Evolutionary conservation across 352 stramenopile genomes (phyloP), one percentile per base, ranked within the genome.

Genomic region (Blastocystis sp.): DNA sequence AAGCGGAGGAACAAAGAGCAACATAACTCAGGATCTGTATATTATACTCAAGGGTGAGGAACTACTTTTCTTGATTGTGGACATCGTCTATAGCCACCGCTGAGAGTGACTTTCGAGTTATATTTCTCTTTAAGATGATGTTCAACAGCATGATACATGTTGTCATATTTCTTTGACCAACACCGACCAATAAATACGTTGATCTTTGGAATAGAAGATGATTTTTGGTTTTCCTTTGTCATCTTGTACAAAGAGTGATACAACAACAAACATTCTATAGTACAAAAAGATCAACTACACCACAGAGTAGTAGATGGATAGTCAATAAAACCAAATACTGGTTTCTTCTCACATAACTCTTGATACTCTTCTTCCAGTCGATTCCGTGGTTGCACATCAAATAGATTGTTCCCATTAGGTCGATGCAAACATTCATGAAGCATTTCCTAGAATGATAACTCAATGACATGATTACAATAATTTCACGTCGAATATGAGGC

Each of bases 181-280:
- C 73, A 84, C 13, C 56, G 44, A 35, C 73, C 73, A 24, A 84
- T 56, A 27, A 84, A 64, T 11, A 84, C 42, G 24, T 17, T 15
- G 17, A 84, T 64, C 30, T 53, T 33, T 35, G 73, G 51, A 44
- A 68, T 17, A 40, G 51, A 27, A 22, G 70, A 30, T 0, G n/a
- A 42, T 40, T 81, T 60, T 56, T 81, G 59, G 15, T 2, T 33
- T 40, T 66, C 53, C 53, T 81, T 84, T 51, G 57, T 66, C n/a
- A 53, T 33, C 17, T 48, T 42, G 68, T n/a, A 24, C 33, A 51
- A 68, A 84, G 33, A 35, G 33, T 30, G 22, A 22, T 53, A 5
- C 33, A 6, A 44, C 30, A 84, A 84, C n/a, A 24, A 66, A 84
- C 37, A 53, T 30, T n/a, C 24, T 7, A 19, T 62, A n/a, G 37